Base-by-base conservation (phyloP, 192 early-diverging fungal genomes). In the Haplosporangium gracile region DNA sequence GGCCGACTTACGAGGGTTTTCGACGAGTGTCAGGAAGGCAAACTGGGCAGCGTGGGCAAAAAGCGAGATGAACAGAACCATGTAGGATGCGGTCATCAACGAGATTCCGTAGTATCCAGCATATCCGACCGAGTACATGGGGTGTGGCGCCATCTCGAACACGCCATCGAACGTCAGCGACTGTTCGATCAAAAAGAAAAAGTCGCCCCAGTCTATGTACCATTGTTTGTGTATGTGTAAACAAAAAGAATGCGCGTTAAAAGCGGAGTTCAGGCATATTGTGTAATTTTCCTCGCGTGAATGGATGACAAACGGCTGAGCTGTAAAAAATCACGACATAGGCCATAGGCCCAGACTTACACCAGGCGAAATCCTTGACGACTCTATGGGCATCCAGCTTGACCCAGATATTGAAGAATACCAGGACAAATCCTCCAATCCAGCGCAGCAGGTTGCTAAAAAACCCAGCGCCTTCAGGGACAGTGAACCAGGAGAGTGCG, bases 71-170 rank as follows among this genome's bases (percentile, higher is more conserved):
- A 96, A 98, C 42, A 99, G 92, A 2, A 99, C 97, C 60, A 93
- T 96, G 85, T 98, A 97, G 72, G 93, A 95, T 40, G 97, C 96
- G 32, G 95, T 95, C 78, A 99, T 97, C 60, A 99, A 86, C 26
- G 97, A 95, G 4, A 95, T 91, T 32, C 97, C 98, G 88, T 99
- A 99, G 90, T 97, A 99, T 26, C 98, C 97, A 57, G 95, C 93
- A 85, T 99, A 99, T 10, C 98, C 98, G 49, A 99, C 95, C n/a
- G 97, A 98, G 89, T 99, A 99, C 98, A 99, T 99, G 5, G 98
- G 98, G 82, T 99, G 98, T 43, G 98, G 98, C 0, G 97, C 97
- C 95, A 97, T 96, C 83, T 98, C 97, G 90, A 98, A 98, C 4
- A 97, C 96, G 60, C 97, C 96, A 87, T 97, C 95, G 87, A 97